Evolutionary conservation across 352 stramenopile species (phyloP), one percentile per base, ranked within the genome.

Genomic region (Pythium apleroticum): DNA sequence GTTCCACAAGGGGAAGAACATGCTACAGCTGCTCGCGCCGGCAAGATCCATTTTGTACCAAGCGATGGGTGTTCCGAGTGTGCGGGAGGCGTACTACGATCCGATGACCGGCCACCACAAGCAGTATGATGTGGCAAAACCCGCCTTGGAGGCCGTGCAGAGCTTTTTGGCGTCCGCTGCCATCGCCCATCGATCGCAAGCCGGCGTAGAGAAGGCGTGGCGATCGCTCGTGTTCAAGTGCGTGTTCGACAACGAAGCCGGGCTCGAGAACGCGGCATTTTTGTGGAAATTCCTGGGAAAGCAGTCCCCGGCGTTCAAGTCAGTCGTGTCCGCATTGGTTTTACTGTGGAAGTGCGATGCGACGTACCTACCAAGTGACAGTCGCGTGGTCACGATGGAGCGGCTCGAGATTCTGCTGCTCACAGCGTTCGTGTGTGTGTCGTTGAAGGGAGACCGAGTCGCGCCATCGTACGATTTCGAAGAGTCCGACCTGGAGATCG

Each of bases 361-460:
- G 10, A 57, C 52, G 3, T 77, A 84, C 54, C 24, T 88, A 0
- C 46, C 57, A 1, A 57, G 66, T 12, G 52, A 37, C 30, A 71
- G 41, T 31, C 65, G 85, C 43, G 49, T 91, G 24, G 49, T 59
- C 4, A 66, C 65, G 6, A 66, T 59, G 53, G 41, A 81, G 65
- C 45, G 58, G 73, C 66, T 89, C 25, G 81, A 92, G 46, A 60
- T 89, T 1, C 59, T 92, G 43, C 59, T 92, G 46, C 65, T 92
- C 9, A 75, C 81, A 12, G 86, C 81, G 3, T 60, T 89, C 20
- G 59, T 90, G 15, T 86, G 71, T 49, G 28, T 66, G 1, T 50
- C 65, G 10, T 31, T 64, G 27, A 76, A 76, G 54, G 46, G 54
- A 28, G 46, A 57, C 30, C 66, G 48, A 22, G 20, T 52, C 8